Evolutionary conservation across 73 alveolate species (phyloP).

Genomic region (Uronychia binucleata): DNA sequence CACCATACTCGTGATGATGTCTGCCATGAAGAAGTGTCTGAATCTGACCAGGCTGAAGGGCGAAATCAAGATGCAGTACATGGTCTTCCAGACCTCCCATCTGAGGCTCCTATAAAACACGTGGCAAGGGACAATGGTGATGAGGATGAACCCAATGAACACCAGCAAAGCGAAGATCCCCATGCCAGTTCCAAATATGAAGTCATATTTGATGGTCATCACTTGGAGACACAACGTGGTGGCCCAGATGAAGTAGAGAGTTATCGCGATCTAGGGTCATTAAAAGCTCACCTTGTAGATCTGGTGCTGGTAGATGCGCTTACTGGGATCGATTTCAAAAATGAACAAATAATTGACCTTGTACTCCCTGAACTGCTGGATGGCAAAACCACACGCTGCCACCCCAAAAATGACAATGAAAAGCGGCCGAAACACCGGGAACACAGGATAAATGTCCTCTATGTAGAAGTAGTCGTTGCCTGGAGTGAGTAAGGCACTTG

Average conservation of each 20-base stretch:
- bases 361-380: conserved; percentile 18
- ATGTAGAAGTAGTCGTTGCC: neutral
- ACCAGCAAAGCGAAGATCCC: conserved; percentile 21
- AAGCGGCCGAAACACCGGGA: conserved; percentile 35
- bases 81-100: conserved; percentile 16
- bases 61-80: conserved; percentile 16
- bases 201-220: conserved; percentile 27
- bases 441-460: conserved; percentile 18
- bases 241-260: neutral
- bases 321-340: conserved; percentile 55
- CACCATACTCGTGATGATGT: conserved; percentile 60
- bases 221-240: conserved; percentile 7
- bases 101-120: conserved; percentile 33
- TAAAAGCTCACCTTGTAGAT: conserved; percentile 23
- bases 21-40: conserved; percentile 64
- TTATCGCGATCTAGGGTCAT: conserved; percentile 25
- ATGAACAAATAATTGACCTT: conserved; percentile 51
- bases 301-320: conserved; percentile 22
- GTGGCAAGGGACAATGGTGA: conserved; percentile 2
- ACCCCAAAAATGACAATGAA: conserved; percentile 31
- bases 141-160: neutral
- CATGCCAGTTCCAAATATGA: conserved; percentile 5
- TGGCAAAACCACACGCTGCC: conserved; percentile 27
- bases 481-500: no score
- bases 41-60: conserved; percentile 64